Base-by-base conservation (phyloP, 1,139 yeast genomes). In the Citeromyces hawaiiensis region DNA sequence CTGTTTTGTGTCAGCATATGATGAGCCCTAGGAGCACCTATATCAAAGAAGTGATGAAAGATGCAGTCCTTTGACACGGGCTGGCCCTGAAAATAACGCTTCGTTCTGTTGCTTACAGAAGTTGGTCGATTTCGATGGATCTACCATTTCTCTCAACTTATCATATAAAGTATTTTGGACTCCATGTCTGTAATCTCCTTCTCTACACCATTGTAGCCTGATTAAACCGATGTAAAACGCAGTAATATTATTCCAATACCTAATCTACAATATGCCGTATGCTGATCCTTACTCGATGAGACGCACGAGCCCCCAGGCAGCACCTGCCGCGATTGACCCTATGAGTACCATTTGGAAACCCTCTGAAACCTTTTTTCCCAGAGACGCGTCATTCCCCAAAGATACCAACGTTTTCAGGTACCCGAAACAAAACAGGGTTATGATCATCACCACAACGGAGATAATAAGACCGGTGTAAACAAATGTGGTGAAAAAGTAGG, bases 261-360 rank as follows among this genome's bases (percentile, higher is more conserved):
- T 23, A 23, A 23, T 23, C 27, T 23, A 23, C 27, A 23, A 23
- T 23, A 23, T 23, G 27, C 27, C 27, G 8, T 23, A 9, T 23
- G 11, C 8, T 23, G 27, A 14, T 30, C 34, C 34, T 30, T 16
- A 30, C 35, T 81, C 95, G 47, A 87, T 78, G 47, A 80, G 61
- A 55, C 78, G 81, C 36, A 91, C 97, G 55, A 88, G 72, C 37
- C 77, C 76, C 96, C 96, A 91, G 16, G 98, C 97, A 19, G 94
- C 85, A 6, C 95, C 94, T 4, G 98, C 98, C 19, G 98, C 98
- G 29, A 83, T 63, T 14, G 96, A 94, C 36, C 98, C 98, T 39
- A 86, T 88, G 16, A 82, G 63, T 42, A 87, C 79, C 97, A 91
- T 91, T 60, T 87, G 94, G 35, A 82, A 42, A 39, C 97, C 97